Percentiles rank a stretch among this genome's conserved stretches.
Evolutionary conservation across 1,284 basidiomycete genomes (phyloP).

Genomic region (Cryptococcus hybrid): DNA sequence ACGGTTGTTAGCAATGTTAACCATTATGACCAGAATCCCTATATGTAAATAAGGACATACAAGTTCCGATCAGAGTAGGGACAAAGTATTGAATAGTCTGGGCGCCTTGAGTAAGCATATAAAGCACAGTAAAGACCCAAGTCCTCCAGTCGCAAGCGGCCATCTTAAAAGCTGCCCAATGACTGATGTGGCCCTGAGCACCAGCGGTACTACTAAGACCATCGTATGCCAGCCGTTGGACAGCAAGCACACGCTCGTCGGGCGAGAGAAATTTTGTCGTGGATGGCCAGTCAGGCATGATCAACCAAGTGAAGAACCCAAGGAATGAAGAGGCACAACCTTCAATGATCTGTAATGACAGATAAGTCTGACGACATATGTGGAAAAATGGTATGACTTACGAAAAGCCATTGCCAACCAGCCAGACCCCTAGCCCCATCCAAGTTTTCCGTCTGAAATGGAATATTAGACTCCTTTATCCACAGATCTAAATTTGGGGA

Average conservation of each 20-base stretch:
- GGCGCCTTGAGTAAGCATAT: constrained; percentile 51
- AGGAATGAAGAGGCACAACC: constrained; percentile 38
- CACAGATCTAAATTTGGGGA: not conserved
- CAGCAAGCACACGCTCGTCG: constrained; percentile 51
- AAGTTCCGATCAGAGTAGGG: constrained; percentile 46
- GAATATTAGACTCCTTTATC: not conserved
- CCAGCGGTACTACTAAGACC: constrained; percentile 43
- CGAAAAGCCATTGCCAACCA: constrained; percentile 50
- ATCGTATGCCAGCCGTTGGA: constrained; percentile 50
- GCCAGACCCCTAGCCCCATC: constrained; percentile 39
- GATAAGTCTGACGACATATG: no score
- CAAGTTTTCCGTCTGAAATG: constrained; percentile 33
- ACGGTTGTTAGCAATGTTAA: not conserved
- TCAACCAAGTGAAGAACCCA: constrained; percentile 33
- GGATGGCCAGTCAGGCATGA: constrained; percentile 48
- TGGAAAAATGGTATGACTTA: no score
- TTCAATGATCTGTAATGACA: constrained; percentile 27
- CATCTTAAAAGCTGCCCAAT: constrained; percentile 48
- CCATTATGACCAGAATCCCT: not conserved
- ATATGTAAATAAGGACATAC: constrained; percentile 5
- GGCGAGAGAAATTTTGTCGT: constrained; percentile 51
- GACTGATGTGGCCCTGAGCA: constrained; percentile 33
- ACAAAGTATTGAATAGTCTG: constrained; percentile 55
- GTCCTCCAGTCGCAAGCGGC: constrained; percentile 34
- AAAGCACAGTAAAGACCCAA: constrained; percentile 45